Evolutionary conservation across 2,329 filamentous ascomycete species (phyloP), one percentile per base, ranked within the genome.

Genomic region (Stagonosporopsis chrysanthemi): DNA sequence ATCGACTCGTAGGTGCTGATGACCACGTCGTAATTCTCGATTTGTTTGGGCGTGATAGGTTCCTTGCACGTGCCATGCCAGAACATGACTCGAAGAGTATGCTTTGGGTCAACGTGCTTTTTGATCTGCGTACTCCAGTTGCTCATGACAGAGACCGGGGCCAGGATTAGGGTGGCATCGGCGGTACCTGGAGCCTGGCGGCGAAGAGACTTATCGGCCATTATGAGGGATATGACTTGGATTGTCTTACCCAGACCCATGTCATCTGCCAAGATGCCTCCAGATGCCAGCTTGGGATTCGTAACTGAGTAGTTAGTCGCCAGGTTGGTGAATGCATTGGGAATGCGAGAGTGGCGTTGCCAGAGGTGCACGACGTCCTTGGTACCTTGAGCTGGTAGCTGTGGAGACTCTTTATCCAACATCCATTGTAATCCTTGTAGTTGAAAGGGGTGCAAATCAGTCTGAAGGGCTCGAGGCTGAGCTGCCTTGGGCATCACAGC

Each of bases 201-300:
- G 17, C 61, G 53, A 2, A 75, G 63, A n/a, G 64, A 67, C 45
- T 67, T 68, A 55, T 87, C 85, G 2, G 84, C 80, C 62, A 93
- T 78, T 52, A 97, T 88, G 33, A 96, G 78, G 50, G 90, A 90
- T 65, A 97, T 94, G 44, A 92, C 84, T 72, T 96, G 90, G 8
- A 97, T 82, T 0, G 92, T 97, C 79, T 96, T 96, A 23, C 92
- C 92, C 5, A 97, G 78, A 3, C 92, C 92, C 93, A 97, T 97
- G 68, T 97, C 92, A 73, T 97, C 92, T 2, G 92, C 91, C 8
- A 97, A 82, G 46, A 97, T 92, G 29, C 92, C 92, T 17, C 92
- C 92, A 46, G 87, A 90, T 6, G 90, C 86, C 22, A 96, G 81
- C 0, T 79, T 75, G 0, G 91, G 91, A 1, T 82, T 75, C 8